Percentiles rank a stretch among this genome's conserved stretches.
phyloP scores from a whole-genome alignment of 2,329 filamentous ascomycete genomes.

The Cercospora sp. region DNA sequence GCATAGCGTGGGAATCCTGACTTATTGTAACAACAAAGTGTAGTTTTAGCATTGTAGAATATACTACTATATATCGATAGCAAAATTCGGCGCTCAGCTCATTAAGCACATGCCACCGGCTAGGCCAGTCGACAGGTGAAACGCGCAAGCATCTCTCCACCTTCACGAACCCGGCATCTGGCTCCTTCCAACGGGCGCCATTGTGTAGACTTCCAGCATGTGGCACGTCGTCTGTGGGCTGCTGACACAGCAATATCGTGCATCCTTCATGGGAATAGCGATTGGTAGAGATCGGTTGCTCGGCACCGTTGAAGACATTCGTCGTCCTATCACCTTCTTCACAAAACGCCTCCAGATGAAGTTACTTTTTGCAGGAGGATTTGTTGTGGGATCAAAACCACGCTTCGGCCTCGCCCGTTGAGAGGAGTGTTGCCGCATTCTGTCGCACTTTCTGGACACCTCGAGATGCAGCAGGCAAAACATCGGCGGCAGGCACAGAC shows the following conservation, averaged over 20 bases:
- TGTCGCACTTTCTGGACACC: neutral
- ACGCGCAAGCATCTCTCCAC: neutral
- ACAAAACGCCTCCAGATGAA: neutral
- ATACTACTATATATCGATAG: neutral
- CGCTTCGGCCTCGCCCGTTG: neutral
- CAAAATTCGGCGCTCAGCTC: neutral
- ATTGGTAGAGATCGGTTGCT: neutral
- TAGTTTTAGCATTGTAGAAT: conserved; percentile 4
- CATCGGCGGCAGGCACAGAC: neutral
- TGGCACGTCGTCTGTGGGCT: neutral
- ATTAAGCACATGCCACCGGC: neutral
- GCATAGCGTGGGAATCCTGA: neutral
- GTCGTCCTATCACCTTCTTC: neutral
- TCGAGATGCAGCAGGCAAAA: neutral
- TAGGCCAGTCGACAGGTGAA: neutral
- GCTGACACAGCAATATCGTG: neutral
- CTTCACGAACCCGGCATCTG: neutral
- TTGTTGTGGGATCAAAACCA: neutral
- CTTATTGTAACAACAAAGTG: neutral
- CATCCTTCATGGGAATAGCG: neutral
- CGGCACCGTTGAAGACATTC: neutral
- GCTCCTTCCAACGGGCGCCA: neutral
- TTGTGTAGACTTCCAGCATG: neutral
- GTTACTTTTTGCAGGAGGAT: neutral
- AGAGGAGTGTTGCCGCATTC: neutral